Evolutionary conservation across 371 early-diverging fungal species (phyloP), one percentile per base, ranked within the genome.

Genomic region (Rhizopus arrhizus): DNA sequence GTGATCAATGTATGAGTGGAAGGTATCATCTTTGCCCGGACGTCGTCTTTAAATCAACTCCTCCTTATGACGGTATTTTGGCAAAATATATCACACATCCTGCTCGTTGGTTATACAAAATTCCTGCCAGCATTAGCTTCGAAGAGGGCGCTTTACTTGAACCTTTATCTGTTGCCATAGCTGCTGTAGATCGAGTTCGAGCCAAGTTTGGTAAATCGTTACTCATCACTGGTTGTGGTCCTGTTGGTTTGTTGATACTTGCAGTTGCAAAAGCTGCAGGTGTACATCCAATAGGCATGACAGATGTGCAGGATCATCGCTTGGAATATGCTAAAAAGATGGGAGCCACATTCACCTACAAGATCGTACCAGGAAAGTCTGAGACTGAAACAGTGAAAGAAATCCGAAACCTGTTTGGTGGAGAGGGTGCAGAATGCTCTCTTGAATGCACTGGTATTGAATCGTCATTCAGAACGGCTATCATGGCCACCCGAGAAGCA

Each of bases 381-480:
- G 77, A 78, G 52, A 55, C 59, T 4, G 63, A 75, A 13, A 64
- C 69, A 4, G 75, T 67, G 16, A 68, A 68, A 41, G 78, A 78
- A 41, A 62, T 78, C 16, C 67, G 75, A 36, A 57, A 53, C 3
- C 45, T 72, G 9, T 68, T 67, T 53, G 65, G 45, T 7, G 71
- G 73, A n/a, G 68, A 71, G 43, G 78, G 73, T 28, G 75, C 71
- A 34, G 78, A 78, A 34, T 71, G 61, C 48, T 35, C 63, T n/a
- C 58, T 78, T 8, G 78, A 78, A 55, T 78, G 75, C 34, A 78
- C 78, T 31, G 78, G 78, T 58, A 69, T 78, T 34, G 78, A 78
- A 15, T 65, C 69, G 10, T 78, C 75, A 10, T 75, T 78, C 53
- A 69, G 75, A 53, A 57, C 74, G 11, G 73, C 78, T 34, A 75